These are phyloP conservation scores for Coriolopsis trogii DNA, from an alignment of 1,284 basidiomycete genomes.

Conservation along the genomic window DNA sequence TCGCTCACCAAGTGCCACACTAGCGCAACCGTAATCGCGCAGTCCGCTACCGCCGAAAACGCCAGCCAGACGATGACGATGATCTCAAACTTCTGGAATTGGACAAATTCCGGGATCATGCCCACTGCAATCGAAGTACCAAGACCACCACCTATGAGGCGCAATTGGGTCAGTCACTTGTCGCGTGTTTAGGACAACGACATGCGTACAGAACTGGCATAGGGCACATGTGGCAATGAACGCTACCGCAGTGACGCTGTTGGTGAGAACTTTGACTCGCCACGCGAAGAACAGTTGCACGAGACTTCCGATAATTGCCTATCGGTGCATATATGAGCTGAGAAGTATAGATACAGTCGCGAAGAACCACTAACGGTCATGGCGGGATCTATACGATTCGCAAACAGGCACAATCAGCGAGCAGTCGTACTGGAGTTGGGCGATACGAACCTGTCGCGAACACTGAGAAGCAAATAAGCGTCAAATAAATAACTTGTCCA, in stretches of 20 bases:
- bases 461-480: slow-evolving; percentile 19
- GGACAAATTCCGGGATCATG: slow-evolving; percentile 36
- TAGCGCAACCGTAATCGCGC: slow-evolving; percentile 34
- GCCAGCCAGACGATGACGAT: slow-evolving; percentile 42
- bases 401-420: background rate
- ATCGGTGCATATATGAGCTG: background rate
- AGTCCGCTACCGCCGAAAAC: slow-evolving; percentile 36
- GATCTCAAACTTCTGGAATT: slow-evolving; percentile 40
- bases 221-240: slow-evolving; percentile 33
- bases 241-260: slow-evolving; percentile 30
- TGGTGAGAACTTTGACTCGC: slow-evolving; percentile 43
- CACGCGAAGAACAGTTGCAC: slow-evolving; percentile 48
- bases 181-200: background rate
- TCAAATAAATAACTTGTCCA: background rate
- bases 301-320: slow-evolving; percentile 42
- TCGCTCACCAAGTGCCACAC: slow-evolving; percentile 35
- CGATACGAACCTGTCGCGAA: slow-evolving; percentile 36
- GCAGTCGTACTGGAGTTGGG: background rate
- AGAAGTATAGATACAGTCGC: background rate
- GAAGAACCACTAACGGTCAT: slow-evolving; percentile 34
- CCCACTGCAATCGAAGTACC: slow-evolving; percentile 40
- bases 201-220: slow-evolving; percentile 34
- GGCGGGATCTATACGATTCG: slow-evolving; percentile 32
- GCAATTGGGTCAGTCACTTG: background rate
- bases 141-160: slow-evolving; percentile 33